Conservation (phyloP, 768 basidiomycete genomes). For the Boletus fagicola region DNA sequence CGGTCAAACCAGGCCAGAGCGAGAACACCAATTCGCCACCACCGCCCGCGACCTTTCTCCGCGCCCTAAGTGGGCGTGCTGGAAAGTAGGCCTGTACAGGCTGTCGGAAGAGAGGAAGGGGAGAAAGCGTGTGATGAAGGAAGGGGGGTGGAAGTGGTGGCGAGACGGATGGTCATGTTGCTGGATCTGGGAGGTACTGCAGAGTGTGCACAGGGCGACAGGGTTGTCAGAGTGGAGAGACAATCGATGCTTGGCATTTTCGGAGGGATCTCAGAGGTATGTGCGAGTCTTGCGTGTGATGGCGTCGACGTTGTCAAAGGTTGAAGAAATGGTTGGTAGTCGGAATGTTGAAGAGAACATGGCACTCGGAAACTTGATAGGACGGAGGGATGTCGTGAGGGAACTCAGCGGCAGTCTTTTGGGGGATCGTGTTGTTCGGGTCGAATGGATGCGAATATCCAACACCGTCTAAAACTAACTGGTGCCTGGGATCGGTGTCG, state of each 20-base stretch:
- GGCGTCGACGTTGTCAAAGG: background rate
- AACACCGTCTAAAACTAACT: background rate
- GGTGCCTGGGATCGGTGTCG: background rate
- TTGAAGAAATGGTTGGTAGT: background rate
- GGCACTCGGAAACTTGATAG: background rate
- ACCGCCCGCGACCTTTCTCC: conserved; percentile 10
- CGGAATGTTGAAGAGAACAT: background rate
- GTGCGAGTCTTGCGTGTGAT: background rate
- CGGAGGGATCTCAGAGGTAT: background rate
- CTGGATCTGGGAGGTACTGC: background rate
- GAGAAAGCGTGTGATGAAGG: background rate
- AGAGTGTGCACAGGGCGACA: background rate
- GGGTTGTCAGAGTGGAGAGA: background rate
- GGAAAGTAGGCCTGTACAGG: conserved; percentile 13
- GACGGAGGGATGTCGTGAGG: background rate
- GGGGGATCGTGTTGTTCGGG: background rate
- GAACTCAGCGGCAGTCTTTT: background rate
- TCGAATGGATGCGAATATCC: background rate
- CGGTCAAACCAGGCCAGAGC: background rate
- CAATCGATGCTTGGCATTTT: background rate
- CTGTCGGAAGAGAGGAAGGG: background rate
- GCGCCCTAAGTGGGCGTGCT: conserved; percentile 19
- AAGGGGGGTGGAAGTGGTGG: background rate
- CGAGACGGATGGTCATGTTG: background rate
- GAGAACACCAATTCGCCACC: conserved; percentile 1